A percentile compares a stretch with the other conserved stretches of the same genome.
Conservation (phyloP, 441 rosid species). For the Pelargonium fulgidum region DNA sequence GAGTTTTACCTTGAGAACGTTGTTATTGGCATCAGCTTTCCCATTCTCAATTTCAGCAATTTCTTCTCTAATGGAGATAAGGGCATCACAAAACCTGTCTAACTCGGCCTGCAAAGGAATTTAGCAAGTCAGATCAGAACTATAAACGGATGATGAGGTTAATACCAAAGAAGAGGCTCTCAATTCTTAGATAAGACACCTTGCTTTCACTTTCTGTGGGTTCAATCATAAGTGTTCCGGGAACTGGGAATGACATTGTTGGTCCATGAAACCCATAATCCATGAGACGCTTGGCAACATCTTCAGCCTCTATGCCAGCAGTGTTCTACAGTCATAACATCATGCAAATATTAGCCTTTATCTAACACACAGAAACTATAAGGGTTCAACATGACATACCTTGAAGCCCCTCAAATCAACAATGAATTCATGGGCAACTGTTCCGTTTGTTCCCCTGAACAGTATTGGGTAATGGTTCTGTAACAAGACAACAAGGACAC, state of each 20-base stretch:
- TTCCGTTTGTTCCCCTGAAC: conserved; percentile 91
- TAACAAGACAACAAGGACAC: conserved; percentile 13
- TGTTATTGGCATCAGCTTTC: conserved; percentile 77
- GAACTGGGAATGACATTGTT: conserved; percentile 98
- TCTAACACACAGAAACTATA: no score
- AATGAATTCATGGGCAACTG: conserved; percentile 91
- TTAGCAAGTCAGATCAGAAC: no score
- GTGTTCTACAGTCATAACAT: conserved; percentile 40
- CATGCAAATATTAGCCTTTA: neutral
- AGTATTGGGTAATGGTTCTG: conserved; percentile 81
- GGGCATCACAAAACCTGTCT: conserved; percentile 88
- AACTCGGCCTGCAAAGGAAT: conserved; percentile 64
- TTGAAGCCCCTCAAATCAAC: conserved; percentile 82
- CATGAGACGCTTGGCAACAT: conserved; percentile 93
- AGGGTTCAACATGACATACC: conserved; percentile 33
- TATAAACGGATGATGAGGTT: no score
- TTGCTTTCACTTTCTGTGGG: conserved; percentile 99
- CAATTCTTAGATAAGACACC: conserved; percentile 36
- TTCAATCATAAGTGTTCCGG: conserved; percentile 95
- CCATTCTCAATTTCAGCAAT: conserved; percentile 85
- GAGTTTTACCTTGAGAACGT: conserved; percentile 68
- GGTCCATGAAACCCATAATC: conserved; percentile 96
- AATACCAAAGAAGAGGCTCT: no score
- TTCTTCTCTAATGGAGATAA: conserved; percentile 89
- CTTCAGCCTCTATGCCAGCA: conserved; percentile 92